Evolutionary conservation across 2,329 filamentous ascomycete genomes (phyloP), one percentile per base, ranked within the genome.

Genomic region (Colletotrichum camelliae): DNA sequence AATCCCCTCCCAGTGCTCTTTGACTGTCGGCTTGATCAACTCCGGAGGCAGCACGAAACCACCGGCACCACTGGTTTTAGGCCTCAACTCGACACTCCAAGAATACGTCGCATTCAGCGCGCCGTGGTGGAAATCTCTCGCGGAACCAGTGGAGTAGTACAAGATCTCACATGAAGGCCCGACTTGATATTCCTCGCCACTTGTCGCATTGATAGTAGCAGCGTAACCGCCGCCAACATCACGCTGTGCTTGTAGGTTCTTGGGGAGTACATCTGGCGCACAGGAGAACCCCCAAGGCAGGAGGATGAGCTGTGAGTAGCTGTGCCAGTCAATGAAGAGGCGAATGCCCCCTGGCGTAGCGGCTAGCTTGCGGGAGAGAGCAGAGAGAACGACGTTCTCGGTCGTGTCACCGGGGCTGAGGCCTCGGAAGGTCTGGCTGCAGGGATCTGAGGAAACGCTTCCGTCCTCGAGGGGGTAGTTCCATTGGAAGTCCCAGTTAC

Each of bases 301-400:
- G 64, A 91, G 84, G 70, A 91, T 87, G 67, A 87, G 85, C 78
- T 92, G 89, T 16, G 86, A 85, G 83, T 92, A 92, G 27, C 88
- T 88, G 81, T 92, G 91, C 82, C 89, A 89, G 81, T 93, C 91
- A 80, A 92, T 88, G 83, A 89, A 93, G 15, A 91, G 83, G 70
- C 89, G 87, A 69, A 91, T 85, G 4, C 88, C 88, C 65, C 87
- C 85, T 5, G 77, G 37, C 18, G 81, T 81, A 3, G 81, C 80
- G 5, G 85, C 83, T 29, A 92, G 80, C 52, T 82, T 79, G 64
- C 86, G 84, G 24, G 90, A 83, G 61, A 88, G 88, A 7, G 85
- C 84, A 35, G 86, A 86, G 43, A 92, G 83, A 6, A 82, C 87
- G 70, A 85, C 85, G 76, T 85, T 88, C 80, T 91, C 88, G 21